Base-by-base conservation (phyloP, 495 filamentous ascomycete species). In the Talaromyces nanjingensis region DNA sequence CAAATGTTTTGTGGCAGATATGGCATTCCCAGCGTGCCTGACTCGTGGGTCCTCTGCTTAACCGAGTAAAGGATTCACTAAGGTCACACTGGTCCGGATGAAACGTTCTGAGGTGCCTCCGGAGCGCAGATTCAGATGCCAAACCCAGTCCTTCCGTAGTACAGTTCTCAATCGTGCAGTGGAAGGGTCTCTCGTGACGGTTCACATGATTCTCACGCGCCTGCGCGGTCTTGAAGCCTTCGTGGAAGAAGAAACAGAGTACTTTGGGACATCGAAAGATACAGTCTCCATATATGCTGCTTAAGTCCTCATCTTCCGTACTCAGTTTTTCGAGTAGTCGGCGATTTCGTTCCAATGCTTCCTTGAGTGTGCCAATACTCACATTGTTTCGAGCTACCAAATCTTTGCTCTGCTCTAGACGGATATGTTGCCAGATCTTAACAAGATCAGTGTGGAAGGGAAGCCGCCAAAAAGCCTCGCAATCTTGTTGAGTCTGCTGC, bases 231-330 rank as follows among this genome's bases (percentile, higher is more conserved):
- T 68, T 65, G 65, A 79, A 80, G 3, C 79, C 79, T 64, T 78
- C 72, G 62, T 78, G 67, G 63, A 82, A 82, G 67, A 71, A 77
- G 59, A 66, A 69, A 65, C 79, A 82, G 31, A 65, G 70, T 4
- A 77, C 61, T 37, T 72, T 72, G 8, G 70, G 65, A 65, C 79
- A 82, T 66, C 80, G 80, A 68, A 70, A 77, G 20, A 69, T 63
- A 14, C 71, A 64, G n/a, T 61, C 55, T 3, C 77, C 77, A 64
- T 80, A 77, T 12, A 57, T 22, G 64, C 22, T 16, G 74, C 62
- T 2, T 6, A 42, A 11, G 34, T 69, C 25, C 68, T 55, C 59
- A 49, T 59, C 47, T 18, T 14, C 34, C 27, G 7, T 52, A 54
- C 12, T 67, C 2, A 73, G 62, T 9, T 64, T 64, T 55, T 75